Evolutionary conservation across 495 filamentous ascomycete species (phyloP).

Genomic region (Talaromyces liani): DNA sequence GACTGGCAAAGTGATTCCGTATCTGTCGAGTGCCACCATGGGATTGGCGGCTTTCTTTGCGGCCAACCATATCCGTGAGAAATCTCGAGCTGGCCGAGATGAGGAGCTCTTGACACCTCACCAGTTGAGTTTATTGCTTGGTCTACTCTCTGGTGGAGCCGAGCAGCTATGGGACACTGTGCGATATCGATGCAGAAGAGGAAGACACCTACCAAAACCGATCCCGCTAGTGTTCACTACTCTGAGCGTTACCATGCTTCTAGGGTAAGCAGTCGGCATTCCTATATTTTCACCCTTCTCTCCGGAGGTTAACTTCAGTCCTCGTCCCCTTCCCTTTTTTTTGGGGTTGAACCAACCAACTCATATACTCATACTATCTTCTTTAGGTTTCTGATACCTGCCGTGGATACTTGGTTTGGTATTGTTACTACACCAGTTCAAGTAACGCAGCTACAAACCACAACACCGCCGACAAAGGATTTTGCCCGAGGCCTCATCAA

Average conservation of each 20-base stretch:
- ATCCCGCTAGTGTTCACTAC: conserved; percentile 1
- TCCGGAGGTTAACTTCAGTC: background rate
- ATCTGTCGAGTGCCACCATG: conserved; percentile 3
- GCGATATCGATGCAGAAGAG: conserved; percentile 6
- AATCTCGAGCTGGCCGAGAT: background rate
- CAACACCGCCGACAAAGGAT: background rate
- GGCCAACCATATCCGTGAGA: conserved; percentile 5
- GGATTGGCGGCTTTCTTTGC: conserved; percentile 3
- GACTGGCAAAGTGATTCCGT: conserved; percentile 2
- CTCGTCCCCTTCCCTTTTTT: background rate
- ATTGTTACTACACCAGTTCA: conserved; percentile 4
- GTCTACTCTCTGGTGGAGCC: conserved; percentile 5
- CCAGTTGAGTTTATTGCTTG: conserved; percentile 7
- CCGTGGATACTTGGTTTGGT: conserved; percentile 2
- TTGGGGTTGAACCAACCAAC: background rate
- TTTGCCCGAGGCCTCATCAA: conserved; percentile 1
- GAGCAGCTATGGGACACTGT: conserved; percentile 5
- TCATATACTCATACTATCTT: conserved; percentile 2
- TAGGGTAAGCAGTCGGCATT: background rate
- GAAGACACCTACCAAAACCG: conserved; percentile 1
- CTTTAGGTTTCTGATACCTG: conserved; percentile 1
- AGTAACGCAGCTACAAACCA: background rate
- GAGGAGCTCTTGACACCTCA: conserved; percentile 6
- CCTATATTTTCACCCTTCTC: background rate
- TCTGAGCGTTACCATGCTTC: conserved; percentile 3